Base-by-base conservation (phyloP, 2,329 filamentous ascomycete genomes). In the Rhinocladiella mackenziei region DNA sequence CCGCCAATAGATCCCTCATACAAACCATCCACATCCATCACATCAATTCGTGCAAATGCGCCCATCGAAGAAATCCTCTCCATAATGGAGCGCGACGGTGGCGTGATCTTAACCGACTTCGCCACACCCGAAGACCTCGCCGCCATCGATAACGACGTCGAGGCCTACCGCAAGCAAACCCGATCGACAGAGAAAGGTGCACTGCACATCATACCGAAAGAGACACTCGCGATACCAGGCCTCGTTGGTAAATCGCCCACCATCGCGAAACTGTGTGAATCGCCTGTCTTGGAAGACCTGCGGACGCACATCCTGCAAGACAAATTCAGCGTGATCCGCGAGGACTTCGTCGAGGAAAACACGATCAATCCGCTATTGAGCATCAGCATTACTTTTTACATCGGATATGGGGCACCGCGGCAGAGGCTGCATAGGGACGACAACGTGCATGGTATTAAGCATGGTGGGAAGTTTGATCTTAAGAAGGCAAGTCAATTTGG, bases 341-440 rank as follows among this genome's bases (percentile, higher is more conserved):
- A 61, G 34, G 57, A 57, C 3, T 32, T 30, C 15, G 32, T 48
- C 2, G 54, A 60, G 17, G 34, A 48, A 14, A 38, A 49, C 34
- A 38, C 19, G 7, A 56, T 62, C 15, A 54, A 60, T 9, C 58
- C 56, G 6, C 17, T 60, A 10, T 42, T 65, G n/a, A 62, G 56
- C 31, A 52, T 62, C 19, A 48, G 61, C 1, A 60, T 60, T 2
- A 59, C 60, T 3, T 48, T 54, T 2, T 54, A 50, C 44, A 61
- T 60, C 1, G 59, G 58, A 2, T 60, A 64, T 0, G 60, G 62
- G 2, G 61, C 59, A 4, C 43, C 51, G 3, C 55, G 62, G 1
- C 63, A 66, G 41, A 51, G 55, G n/a, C 56, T 66, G 5, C 64
- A 67, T 39, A 57, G 64, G 4, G 63, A 66, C 42, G 64, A 66